Base-by-base conservation (phyloP, 495 filamentous ascomycete species). In the Xylaria telfairii region DNA sequence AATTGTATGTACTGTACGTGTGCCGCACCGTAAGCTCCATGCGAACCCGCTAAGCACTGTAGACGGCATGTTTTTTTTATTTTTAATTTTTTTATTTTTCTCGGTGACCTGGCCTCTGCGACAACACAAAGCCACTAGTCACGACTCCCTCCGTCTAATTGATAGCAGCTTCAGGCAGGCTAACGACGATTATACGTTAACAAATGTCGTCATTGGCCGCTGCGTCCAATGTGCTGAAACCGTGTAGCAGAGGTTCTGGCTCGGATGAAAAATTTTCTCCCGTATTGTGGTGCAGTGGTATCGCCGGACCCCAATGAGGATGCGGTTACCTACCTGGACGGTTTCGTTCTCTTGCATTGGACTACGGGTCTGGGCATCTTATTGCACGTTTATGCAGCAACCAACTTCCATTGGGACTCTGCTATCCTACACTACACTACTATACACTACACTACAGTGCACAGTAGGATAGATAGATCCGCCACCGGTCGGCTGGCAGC, bases 141-240 rank as follows among this genome's bases (percentile, higher is more conserved):
- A n/a, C 37, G 51, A 54, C 51, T 54, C 56, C 59, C 59, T n/a
- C n/a, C n/a, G n/a, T n/a, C n/a, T 28, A 62, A 61, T 61, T 61
- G 19, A 59, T 37, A 37, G 10, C 32, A 63, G 9, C 37, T 53
- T 30, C 26, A 54, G 51, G 51, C 51, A 61, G 37, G 37, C 59
- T 30, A 47, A 39, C 60, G 46, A n/a, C n/a, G 28, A 60, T 30
- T n/a, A 49, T 13, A 44, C 15, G 4, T 32, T 68, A 39, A 32
- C 34, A 37, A 21, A 41, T 41, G 8, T 59, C 17, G 17, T 47
- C n/a, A 68, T 59, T 60, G 65, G 65, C 41, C 65, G 34, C 39
- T 7, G 44, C 26, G 65, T 15, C 65, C 10, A 47, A 46, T n/a
- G 53, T 47, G 24, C 53, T 68, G 53, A 68, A 49, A 46, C 51